Percentiles rank a stretch among this genome's conserved stretches.
phyloP scores from a whole-genome alignment of 2,329 filamentous ascomycete species.

The Pseudopyrenochaeta lycopersici region DNA sequence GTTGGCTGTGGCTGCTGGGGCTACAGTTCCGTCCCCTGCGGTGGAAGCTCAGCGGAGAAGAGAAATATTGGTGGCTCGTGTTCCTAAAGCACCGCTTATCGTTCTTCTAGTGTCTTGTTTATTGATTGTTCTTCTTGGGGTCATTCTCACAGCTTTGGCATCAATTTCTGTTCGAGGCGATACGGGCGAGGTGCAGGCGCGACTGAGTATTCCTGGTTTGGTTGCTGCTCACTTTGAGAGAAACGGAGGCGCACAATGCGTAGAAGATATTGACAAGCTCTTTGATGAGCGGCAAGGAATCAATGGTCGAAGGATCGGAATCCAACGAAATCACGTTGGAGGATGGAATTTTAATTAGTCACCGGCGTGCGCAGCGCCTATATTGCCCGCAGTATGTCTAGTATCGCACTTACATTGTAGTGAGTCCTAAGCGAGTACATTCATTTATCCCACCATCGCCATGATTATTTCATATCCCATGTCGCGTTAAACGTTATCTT shows the following conservation, averaged over 20 bases:
- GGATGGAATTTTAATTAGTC: too few relatives aligned
- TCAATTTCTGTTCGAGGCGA: neutral
- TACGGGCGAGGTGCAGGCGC: slow-evolving; percentile 2
- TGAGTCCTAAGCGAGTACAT: too few relatives aligned
- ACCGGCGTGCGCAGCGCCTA: too few relatives aligned
- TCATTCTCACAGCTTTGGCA: slow-evolving; percentile 2
- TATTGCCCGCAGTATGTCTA: too few relatives aligned
- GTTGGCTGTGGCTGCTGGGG: neutral
- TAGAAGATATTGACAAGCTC: neutral
- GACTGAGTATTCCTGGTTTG: slow-evolving; percentile 3
- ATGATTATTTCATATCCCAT: too few relatives aligned
- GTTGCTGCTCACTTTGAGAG: slow-evolving; percentile 4
- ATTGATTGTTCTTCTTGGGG: neutral
- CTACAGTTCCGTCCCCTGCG: neutral
- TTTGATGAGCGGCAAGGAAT: slow-evolving; percentile 4
- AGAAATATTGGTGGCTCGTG: slow-evolving; percentile 1
- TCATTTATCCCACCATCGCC: neutral
- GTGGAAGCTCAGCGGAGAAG: neutral
- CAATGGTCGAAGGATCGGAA: too few relatives aligned
- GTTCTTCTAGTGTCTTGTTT: neutral
- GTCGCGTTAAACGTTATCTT: too few relatives aligned
- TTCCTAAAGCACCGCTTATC: slow-evolving; percentile 2
- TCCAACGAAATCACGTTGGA: too few relatives aligned
- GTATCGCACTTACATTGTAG: too few relatives aligned
- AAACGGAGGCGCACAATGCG: neutral